Conservation (phyloP, 2,329 filamentous ascomycete genomes). For the Chrysosporium queenslandicum region DNA sequence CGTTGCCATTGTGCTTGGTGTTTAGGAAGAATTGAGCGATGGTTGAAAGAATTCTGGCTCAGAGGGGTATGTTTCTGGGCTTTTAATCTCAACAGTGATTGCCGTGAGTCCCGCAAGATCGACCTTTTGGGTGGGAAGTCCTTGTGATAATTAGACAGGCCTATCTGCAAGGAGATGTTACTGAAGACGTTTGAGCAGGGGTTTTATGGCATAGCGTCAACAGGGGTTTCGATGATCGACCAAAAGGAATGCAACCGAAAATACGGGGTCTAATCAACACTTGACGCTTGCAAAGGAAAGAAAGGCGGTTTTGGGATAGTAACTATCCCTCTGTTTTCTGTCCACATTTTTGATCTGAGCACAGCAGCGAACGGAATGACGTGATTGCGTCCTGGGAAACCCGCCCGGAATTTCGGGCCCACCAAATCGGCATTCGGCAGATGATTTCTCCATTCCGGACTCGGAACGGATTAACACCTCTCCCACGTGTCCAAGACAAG, state of each 20-base stretch:
- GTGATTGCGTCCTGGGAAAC: not conserved
- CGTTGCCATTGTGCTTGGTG: constrained; percentile 12
- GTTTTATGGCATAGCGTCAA: not conserved
- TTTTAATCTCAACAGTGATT: not conserved
- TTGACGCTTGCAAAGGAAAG: not conserved
- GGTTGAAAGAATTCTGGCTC: constrained; percentile 1
- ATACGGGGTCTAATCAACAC: not conserved
- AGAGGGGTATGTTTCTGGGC: constrained; percentile 1
- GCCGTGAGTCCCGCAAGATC: not conserved
- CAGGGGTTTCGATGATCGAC: constrained; percentile 9
- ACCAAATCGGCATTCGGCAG: not conserved
- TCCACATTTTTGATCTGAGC: not conserved
- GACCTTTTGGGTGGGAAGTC: not conserved
- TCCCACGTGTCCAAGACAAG: not conserved
- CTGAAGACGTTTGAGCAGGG: constrained; percentile 11
- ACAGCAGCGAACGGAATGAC: not conserved
- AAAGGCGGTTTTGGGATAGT: not conserved
- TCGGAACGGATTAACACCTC: constrained; percentile 1
- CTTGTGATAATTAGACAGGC: constrained; percentile 10
- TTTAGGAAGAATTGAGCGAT: constrained; percentile 1
- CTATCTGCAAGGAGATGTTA: constrained; percentile 8
- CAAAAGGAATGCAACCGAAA: constrained; percentile 10
- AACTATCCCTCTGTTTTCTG: too few relatives aligned
- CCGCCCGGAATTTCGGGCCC: not conserved
- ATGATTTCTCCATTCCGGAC: not conserved